phyloP scores from a whole-genome alignment of 2,329 filamentous ascomycete genomes.

The Emydomyces testavorans region DNA sequence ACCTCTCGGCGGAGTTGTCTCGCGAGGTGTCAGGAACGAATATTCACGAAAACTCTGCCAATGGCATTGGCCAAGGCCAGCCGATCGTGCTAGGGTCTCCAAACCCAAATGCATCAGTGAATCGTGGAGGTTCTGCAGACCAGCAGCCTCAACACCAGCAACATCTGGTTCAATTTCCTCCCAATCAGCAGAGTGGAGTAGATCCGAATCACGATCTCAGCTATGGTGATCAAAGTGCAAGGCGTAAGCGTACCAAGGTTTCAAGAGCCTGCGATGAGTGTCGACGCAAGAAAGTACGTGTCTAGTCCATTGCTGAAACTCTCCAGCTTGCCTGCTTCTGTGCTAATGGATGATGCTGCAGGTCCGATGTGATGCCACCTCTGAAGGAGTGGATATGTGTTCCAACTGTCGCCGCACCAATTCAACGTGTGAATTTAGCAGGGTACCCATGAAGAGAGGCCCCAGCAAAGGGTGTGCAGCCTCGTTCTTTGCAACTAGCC shows the following conservation, averaged over 20 bases:
- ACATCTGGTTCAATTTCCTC: conserved; percentile 34
- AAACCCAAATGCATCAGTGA: conserved; percentile 27
- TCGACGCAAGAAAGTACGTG: conserved; percentile 60
- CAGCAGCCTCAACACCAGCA: conserved; percentile 20
- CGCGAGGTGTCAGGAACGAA: conserved; percentile 37
- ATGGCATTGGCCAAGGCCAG: conserved; percentile 33
- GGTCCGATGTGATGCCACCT: conserved; percentile 74
- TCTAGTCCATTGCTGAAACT: not conserved
- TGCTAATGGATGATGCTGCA: conserved; percentile 20
- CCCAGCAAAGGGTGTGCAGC: conserved; percentile 67
- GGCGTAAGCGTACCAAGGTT: conserved; percentile 71
- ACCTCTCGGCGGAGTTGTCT: conserved; percentile 38
- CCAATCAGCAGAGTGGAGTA: conserved; percentile 35
- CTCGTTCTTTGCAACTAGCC: not conserved
- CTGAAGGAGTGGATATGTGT: conserved; percentile 64
- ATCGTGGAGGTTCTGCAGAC: conserved; percentile 29
- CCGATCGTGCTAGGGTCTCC: conserved; percentile 31
- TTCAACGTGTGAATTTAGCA: conserved; percentile 72
- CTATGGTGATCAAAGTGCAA: conserved; percentile 51
- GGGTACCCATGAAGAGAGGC: conserved; percentile 76
- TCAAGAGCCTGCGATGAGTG: conserved; percentile 85
- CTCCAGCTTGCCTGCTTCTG: not conserved
- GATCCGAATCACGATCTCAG: conserved; percentile 39
- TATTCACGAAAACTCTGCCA: conserved; percentile 31
- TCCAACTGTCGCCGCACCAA: conserved; percentile 68